phyloP scores from a whole-genome alignment of 2,329 filamentous ascomycete genomes.

The Mycosphaerella arachidis region DNA sequence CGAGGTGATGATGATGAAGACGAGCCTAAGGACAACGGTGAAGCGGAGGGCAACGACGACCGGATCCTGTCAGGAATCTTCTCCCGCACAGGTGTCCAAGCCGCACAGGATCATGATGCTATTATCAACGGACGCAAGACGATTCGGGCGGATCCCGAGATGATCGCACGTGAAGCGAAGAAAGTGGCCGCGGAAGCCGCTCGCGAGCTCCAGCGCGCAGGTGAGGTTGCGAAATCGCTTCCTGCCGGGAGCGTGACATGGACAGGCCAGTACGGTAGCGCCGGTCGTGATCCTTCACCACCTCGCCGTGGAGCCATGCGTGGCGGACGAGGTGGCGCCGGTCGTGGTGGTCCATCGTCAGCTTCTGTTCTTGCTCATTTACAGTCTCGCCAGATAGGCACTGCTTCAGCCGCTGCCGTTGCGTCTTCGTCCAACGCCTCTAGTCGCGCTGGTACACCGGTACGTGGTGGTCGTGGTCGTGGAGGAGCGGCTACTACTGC shows the following conservation, averaged over 20 bases:
- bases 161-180: conserved; percentile 78
- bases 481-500: conserved; percentile 2
- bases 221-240: conserved; percentile 65
- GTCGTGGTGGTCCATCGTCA: conserved; percentile 38
- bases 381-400: conserved; percentile 37
- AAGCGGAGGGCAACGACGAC: conserved; percentile 50
- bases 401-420: conserved; percentile 24
- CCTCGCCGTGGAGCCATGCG: conserved; percentile 44
- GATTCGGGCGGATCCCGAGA: conserved; percentile 67
- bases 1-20: conserved; percentile 31
- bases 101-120: conserved; percentile 87
- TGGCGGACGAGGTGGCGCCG: conserved; percentile 26
- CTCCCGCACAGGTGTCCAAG: conserved; percentile 77
- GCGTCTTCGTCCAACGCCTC: conserved; percentile 27
- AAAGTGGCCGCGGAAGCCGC: conserved; percentile 74
- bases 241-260: conserved; percentile 86
- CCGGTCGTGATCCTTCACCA: conserved; percentile 62
- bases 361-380: conserved; percentile 42
- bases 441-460: conserved; percentile 25
- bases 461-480: conserved; percentile 8
- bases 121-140: conserved; percentile 70
- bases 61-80: conserved; percentile 88
- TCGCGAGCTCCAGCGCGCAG: conserved; percentile 66
- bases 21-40: conserved; percentile 15
- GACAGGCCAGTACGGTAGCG: conserved; percentile 79